A percentile compares a stretch with the other conserved stretches of the same genome.
Evolutionary conservation across 768 basidiomycete species (phyloP).

Genomic region (Auricularia auricula-judae): DNA sequence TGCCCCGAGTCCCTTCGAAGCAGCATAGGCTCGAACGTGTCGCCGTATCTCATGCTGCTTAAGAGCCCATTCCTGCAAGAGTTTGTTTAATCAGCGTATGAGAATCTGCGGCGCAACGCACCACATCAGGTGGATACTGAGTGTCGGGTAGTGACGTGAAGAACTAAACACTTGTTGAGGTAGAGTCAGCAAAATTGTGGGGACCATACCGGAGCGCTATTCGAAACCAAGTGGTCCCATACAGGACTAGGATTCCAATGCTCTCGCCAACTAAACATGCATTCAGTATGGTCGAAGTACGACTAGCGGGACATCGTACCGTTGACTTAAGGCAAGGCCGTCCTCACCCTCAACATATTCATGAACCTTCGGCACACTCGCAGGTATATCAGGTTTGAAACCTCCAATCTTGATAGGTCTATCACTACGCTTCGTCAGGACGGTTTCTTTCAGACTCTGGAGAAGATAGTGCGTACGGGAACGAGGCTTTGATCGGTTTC

Average conservation of each 20-base stretch:
- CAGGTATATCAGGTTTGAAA: background rate
- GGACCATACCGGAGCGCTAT: conserved; percentile 23
- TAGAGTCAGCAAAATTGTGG: background rate
- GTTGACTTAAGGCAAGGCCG: background rate
- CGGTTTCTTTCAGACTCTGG: background rate
- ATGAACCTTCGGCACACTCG: background rate
- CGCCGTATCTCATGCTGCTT: conserved; percentile 23
- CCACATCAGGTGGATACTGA: conserved; percentile 2
- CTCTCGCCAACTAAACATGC: conserved; percentile 5
- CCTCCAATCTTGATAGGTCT: background rate
- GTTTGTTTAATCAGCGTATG: conserved; percentile 23
- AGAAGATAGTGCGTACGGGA: background rate
- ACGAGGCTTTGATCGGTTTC: background rate
- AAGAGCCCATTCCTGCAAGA: conserved; percentile 11
- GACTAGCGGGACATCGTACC: background rate
- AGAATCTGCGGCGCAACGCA: conserved; percentile 9
- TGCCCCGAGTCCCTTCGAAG: conserved; percentile 29
- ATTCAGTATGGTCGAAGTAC: background rate
- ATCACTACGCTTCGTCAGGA: background rate
- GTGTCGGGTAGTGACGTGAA: conserved; percentile 2
- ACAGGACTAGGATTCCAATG: conserved; percentile 29
- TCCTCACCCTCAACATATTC: background rate
- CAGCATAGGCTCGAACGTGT: conserved; percentile 33
- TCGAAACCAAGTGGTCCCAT: conserved; percentile 25
- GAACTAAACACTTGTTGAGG: background rate